Conservation (phyloP, 208 protist species). For the Wallacemonas collosoma region DNA sequence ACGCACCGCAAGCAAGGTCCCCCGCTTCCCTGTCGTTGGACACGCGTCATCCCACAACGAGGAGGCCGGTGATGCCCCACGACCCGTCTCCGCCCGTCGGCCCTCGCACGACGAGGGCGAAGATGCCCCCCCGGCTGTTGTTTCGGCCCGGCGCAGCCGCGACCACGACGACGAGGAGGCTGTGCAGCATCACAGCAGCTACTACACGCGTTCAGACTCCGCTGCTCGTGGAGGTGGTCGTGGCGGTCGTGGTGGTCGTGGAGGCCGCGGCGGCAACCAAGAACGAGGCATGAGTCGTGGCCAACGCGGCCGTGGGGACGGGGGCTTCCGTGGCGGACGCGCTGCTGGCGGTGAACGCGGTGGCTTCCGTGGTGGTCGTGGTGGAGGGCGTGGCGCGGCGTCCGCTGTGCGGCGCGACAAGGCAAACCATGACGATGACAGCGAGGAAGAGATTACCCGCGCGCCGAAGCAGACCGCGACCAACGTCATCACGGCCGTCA, state of each 20-base stretch:
- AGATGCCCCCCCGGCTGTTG: slow-evolving; percentile 40
- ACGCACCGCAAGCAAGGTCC: background rate
- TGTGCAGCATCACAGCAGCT: background rate
- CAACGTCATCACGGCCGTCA: slow-evolving; percentile 67
- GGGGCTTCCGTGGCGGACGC: slow-evolving; percentile 15
- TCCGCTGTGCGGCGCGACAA: background rate
- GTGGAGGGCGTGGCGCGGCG: slow-evolving; percentile 5
- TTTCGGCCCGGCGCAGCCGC: slow-evolving; percentile 33
- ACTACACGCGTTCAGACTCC: slow-evolving; percentile 15
- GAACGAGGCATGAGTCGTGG: background rate
- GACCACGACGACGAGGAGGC: slow-evolving; percentile 14
- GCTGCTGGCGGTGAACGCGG: slow-evolving; percentile 19
- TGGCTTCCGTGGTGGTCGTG: slow-evolving; percentile 9
- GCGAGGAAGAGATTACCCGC: background rate
- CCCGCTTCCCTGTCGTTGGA: slow-evolving; percentile 6
- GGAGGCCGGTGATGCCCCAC: background rate
- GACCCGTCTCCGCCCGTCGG: slow-evolving; percentile 13
- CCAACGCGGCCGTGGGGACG: background rate
- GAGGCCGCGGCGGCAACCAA: slow-evolving; percentile 9
- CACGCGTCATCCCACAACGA: slow-evolving; percentile 4
- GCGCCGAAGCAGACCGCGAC: slow-evolving; percentile 23
- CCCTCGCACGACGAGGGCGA: slow-evolving; percentile 35
- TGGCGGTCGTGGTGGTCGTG: slow-evolving; percentile 7
- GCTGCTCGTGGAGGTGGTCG: slow-evolving; percentile 3
- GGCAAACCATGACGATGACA: slow-evolving; percentile 1